phyloP scores from a whole-genome alignment of 2,329 filamentous ascomycete species.

The Diaporthe sp. region DNA sequence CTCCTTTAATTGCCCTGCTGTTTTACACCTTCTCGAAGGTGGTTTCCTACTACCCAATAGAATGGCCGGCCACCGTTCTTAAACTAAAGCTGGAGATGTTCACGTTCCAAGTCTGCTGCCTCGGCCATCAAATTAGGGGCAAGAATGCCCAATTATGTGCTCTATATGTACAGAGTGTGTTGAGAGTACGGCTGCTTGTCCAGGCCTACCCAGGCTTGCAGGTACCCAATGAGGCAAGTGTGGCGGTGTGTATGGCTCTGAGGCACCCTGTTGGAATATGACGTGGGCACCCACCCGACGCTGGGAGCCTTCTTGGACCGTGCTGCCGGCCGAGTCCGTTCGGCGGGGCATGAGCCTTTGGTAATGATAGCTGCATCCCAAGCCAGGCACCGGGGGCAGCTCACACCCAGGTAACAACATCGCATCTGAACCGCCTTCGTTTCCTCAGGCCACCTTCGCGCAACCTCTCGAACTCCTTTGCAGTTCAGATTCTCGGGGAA shows the following conservation, averaged over 20 bases:
- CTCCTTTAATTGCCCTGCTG: conserved; percentile 7
- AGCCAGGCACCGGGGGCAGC: conserved; percentile 2
- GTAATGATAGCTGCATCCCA: conserved; percentile 24
- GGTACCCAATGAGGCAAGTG: conserved; percentile 7
- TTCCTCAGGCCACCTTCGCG: background rate
- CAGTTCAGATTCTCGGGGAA: background rate
- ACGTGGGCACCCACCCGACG: background rate
- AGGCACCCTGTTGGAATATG: conserved; percentile 19
- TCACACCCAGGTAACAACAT: background rate
- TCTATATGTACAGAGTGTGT: background rate
- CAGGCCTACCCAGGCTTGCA: background rate
- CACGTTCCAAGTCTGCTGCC: background rate
- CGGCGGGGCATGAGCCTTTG: conserved; percentile 20
- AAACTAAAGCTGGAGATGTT: background rate
- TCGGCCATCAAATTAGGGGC: background rate
- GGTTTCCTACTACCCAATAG: background rate
- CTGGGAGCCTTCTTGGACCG: background rate
- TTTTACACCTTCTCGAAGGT: background rate
- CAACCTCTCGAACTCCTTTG: background rate
- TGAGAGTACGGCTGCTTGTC: background rate
- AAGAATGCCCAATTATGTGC: background rate
- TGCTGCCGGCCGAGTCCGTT: conserved; percentile 32
- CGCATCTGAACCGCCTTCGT: background rate
- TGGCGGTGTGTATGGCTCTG: background rate
- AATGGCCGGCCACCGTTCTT: background rate